Evolutionary conservation across 805 yeast genomes (phyloP), one percentile per base, ranked within the genome.

Genomic region (Metschnikowia corniflorae): DNA sequence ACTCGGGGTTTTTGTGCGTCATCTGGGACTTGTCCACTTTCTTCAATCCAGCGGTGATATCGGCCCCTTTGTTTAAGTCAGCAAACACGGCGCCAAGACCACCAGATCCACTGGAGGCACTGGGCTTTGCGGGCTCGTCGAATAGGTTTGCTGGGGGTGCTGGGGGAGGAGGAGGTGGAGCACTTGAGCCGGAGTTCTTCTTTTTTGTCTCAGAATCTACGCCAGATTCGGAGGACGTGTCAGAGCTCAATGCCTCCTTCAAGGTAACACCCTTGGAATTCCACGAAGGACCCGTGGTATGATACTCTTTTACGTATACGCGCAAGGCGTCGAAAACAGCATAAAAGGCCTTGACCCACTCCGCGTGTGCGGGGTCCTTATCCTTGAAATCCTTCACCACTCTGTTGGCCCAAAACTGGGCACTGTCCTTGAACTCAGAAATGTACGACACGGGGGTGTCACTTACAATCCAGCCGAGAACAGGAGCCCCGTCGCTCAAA

Each of bases 321-420:
- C 77, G 80, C 53, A 93, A 74, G 2, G 74, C 82, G 43, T 80
- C 87, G 56, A 87, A 80, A 16, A 86, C 63, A 17, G 67, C 60
- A 51, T 77, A 62, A 55, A 78, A 86, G 12, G 61, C 53, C 44
- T 80, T 78, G 26, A 83, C 96, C 97, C 97, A 93, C 39, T 82
- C 83, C 17, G 74, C 80, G 32, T 86, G 86, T 37, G 65, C 67
- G 26, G 75, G 69, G 49, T 84, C 88, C 32, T 75, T 64, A 14
- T 82, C 95, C 61, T 76, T 87, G 65, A 65, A 80, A 43, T 87
- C 96, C 62, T 89, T 89, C 58, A 89, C 63, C 28, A 91, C 82
- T 51, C 95, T 77, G 64, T 93, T 89, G 8, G 95, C 76, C 88
- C 97, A 93, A 64, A 93, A 93, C 58, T 83, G 91, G 23, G 96